A percentile compares a stretch with the other conserved stretches of the same genome.
These are phyloP conservation scores for Plantago lanceolata DNA, from an alignment of 305 asterid species.

Conservation along the genomic window DNA sequence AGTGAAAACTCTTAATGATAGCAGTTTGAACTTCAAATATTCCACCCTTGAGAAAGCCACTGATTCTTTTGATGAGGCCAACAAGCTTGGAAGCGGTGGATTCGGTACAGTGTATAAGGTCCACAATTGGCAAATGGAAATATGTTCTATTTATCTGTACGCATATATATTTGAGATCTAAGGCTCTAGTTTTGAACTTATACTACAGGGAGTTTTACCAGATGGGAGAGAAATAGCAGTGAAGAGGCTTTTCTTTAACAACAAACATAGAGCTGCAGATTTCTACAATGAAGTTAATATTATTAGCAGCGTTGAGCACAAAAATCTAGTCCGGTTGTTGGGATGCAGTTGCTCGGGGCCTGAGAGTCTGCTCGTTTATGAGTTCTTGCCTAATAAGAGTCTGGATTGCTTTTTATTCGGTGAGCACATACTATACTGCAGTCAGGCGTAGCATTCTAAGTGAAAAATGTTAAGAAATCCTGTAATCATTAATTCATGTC, in stretches of 20 bases:
- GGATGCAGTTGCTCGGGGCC: conserved; percentile 89
- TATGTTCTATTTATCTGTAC: background rate
- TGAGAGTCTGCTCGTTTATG: conserved; percentile 82
- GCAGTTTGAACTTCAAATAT: conserved; percentile 64
- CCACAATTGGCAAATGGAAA: background rate
- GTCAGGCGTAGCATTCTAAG: background rate
- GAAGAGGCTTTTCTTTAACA: conserved; percentile 74
- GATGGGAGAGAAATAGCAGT: conserved; percentile 86
- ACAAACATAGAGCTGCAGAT: conserved; percentile 67
- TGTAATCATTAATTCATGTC: background rate
- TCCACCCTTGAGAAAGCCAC: conserved; percentile 71
- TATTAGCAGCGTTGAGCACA: conserved; percentile 69
- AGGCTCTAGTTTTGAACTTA: background rate
- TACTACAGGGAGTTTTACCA: conserved; percentile 62
- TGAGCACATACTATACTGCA: conserved; percentile 24
- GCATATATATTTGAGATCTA: background rate
- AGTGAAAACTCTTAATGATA: conserved; percentile 47
- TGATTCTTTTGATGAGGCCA: conserved; percentile 48
- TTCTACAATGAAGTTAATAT: conserved; percentile 88
- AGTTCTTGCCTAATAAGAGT: conserved; percentile 64
- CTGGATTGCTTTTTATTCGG: conserved; percentile 71
- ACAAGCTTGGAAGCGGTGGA: conserved; percentile 76
- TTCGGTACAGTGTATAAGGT: conserved; percentile 68
- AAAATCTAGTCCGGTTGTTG: conserved; percentile 58
- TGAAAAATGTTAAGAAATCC: background rate